Conservation (phyloP, 495 filamentous ascomycete genomes). For the Glutinoglossum americanum region DNA sequence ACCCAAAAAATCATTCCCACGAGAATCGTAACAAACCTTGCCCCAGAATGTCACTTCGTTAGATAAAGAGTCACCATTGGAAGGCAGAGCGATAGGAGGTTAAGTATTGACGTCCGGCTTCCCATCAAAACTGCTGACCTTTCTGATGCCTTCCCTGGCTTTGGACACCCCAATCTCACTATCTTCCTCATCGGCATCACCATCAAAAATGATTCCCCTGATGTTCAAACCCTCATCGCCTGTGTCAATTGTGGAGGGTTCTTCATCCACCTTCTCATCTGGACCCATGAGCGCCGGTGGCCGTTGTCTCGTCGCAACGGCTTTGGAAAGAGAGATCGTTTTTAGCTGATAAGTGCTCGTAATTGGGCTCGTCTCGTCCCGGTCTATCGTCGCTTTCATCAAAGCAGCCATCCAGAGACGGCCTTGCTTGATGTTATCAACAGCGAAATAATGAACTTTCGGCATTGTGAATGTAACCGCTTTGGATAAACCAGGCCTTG, state of each 20-base stretch:
- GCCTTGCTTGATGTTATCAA: constrained; percentile 70
- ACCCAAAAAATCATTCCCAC: background rate
- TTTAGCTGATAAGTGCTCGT: constrained; percentile 87
- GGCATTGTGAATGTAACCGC: constrained; percentile 95
- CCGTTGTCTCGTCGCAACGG: constrained; percentile 57
- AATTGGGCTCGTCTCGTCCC: constrained; percentile 56
- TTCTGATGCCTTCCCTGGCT: background rate
- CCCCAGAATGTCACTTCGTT: background rate
- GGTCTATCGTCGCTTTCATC: constrained; percentile 97
- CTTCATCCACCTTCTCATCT: constrained; percentile 25
- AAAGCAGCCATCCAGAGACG: constrained; percentile 96
- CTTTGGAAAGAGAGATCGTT: constrained; percentile 75
- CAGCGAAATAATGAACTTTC: constrained; percentile 91
- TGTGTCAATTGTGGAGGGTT: background rate
- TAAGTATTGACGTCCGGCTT: background rate
- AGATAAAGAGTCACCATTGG: background rate
- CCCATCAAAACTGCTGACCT: background rate
- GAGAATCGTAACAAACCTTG: background rate
- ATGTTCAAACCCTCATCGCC: constrained; percentile 2
- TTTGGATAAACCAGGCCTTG: constrained; percentile 64
- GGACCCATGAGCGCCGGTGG: constrained; percentile 70
- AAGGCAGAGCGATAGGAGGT: background rate
- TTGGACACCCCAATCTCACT: background rate
- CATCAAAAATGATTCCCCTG: background rate
- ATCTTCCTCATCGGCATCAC: background rate